Conservation (phyloP, 352 stramenopile species). For the Phytophthora ohioensis region DNA sequence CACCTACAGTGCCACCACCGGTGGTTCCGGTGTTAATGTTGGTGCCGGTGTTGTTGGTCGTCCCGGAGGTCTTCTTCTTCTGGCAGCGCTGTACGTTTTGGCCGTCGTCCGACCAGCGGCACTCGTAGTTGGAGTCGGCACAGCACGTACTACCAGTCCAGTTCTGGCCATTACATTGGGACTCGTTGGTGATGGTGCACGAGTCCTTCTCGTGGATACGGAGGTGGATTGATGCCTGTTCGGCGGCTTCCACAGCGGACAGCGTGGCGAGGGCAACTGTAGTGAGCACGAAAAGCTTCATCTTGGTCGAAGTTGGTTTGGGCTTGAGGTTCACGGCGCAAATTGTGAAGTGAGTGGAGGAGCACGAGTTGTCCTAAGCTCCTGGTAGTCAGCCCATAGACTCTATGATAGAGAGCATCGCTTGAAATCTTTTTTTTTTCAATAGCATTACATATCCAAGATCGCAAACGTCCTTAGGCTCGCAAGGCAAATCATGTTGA, state of each 20-base stretch:
- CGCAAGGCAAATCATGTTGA: no score
- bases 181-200: constrained; percentile 47
- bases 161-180: constrained; percentile 47
- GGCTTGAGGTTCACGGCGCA: constrained; percentile 19
- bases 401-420: no score
- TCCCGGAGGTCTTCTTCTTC: constrained; percentile 22
- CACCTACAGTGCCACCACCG: constrained; percentile 7
- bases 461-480: no score
- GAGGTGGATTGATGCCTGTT: constrained; percentile 23
- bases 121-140: constrained; percentile 44
- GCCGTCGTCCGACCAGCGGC: constrained; percentile 42
- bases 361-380: no score
- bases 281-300: constrained; percentile 25
- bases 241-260: constrained; percentile 16
- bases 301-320: background rate
- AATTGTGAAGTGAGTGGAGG: constrained; percentile 25
- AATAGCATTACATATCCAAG: no score
- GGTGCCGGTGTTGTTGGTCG: no score
- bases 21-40: no score
- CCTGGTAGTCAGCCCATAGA: no score
- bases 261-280: background rate
- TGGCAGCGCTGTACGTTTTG: constrained; percentile 45
- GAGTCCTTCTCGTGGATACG: constrained; percentile 23
- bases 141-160: constrained; percentile 49
- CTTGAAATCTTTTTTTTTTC: no score